phyloP scores from a whole-genome alignment of 2,329 filamentous ascomycete species.

The Curvularia lunata region DNA sequence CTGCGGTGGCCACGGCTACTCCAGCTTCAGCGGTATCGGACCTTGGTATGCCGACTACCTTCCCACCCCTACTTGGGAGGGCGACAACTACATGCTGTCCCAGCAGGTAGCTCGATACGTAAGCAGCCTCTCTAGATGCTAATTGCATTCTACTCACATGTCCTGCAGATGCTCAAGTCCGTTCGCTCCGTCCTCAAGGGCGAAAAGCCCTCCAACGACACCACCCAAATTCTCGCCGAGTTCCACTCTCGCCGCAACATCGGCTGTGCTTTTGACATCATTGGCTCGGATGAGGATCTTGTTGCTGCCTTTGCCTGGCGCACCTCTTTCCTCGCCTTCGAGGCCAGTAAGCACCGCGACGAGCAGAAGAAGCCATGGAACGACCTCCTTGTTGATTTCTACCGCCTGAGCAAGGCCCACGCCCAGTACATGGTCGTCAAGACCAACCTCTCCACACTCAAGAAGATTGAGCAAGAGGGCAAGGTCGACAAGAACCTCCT shows the following conservation, averaged over 20 bases:
- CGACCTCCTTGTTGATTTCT: slow-evolving; percentile 77
- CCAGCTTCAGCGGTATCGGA: slow-evolving; percentile 76
- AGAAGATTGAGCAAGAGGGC: slow-evolving; percentile 58
- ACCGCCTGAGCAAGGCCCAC: slow-evolving; percentile 75
- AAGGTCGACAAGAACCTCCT: slow-evolving; percentile 65
- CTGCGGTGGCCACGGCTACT: slow-evolving; percentile 79
- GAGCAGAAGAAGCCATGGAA: slow-evolving; percentile 78
- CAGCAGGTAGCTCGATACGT: slow-evolving; percentile 78
- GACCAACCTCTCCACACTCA: slow-evolving; percentile 76
- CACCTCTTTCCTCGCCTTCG: slow-evolving; percentile 75
- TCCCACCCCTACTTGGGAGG: slow-evolving; percentile 74
- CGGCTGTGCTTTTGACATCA: slow-evolving; percentile 75
- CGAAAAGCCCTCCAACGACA: slow-evolving; percentile 70
- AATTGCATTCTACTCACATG: slow-evolving; percentile 7
- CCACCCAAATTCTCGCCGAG: slow-evolving; percentile 67
- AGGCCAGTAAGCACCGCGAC: slow-evolving; percentile 75
- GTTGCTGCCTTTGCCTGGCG: slow-evolving; percentile 79
- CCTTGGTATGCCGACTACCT: slow-evolving; percentile 77
- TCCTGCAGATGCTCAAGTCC: slow-evolving; percentile 70
- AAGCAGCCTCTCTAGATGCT: slow-evolving; percentile 34
- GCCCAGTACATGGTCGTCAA: slow-evolving; percentile 80
- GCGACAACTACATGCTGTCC: slow-evolving; percentile 83
- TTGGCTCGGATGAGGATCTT: slow-evolving; percentile 72
- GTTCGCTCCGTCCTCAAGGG: slow-evolving; percentile 72
- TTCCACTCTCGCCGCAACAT: slow-evolving; percentile 71